Conservation (phyloP, 768 basidiomycete genomes). For the Infundibulicybe gibba region DNA sequence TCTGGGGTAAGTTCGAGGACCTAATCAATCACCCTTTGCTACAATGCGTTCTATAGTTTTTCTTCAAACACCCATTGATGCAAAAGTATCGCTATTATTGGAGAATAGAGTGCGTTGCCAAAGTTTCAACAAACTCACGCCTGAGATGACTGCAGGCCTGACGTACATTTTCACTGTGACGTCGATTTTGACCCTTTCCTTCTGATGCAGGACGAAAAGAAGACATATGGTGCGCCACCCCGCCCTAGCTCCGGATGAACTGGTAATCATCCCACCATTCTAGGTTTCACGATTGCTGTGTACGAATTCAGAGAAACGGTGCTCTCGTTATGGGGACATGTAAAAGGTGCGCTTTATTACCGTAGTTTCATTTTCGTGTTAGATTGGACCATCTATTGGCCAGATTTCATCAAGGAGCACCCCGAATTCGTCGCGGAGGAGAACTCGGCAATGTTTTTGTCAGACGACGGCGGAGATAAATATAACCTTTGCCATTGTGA, state of each 20-base stretch:
- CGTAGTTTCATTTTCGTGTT: background rate
- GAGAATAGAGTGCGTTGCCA: constrained; percentile 48
- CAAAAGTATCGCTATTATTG: constrained; percentile 86
- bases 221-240: constrained; percentile 65
- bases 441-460: constrained; percentile 80
- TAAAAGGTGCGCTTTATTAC: constrained; percentile 48
- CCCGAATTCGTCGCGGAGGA: constrained; percentile 57
- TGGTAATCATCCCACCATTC: background rate
- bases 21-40: background rate
- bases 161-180: constrained; percentile 85
- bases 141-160: constrained; percentile 46
- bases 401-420: constrained; percentile 72
- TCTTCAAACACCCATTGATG: constrained; percentile 80
- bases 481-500: constrained; percentile 79
- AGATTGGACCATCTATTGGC: background rate
- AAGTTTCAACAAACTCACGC: constrained; percentile 2
- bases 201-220: constrained; percentile 80
- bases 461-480: constrained; percentile 67
- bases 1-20: constrained; percentile 62
- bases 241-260: background rate
- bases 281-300: constrained; percentile 80
- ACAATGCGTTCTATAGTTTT: constrained; percentile 49
- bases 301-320: constrained; percentile 86
- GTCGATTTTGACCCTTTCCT: constrained; percentile 85
- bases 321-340: constrained; percentile 77